Conservation (phyloP, 1,284 basidiomycete species). For the Leucoagaricus sp. region DNA sequence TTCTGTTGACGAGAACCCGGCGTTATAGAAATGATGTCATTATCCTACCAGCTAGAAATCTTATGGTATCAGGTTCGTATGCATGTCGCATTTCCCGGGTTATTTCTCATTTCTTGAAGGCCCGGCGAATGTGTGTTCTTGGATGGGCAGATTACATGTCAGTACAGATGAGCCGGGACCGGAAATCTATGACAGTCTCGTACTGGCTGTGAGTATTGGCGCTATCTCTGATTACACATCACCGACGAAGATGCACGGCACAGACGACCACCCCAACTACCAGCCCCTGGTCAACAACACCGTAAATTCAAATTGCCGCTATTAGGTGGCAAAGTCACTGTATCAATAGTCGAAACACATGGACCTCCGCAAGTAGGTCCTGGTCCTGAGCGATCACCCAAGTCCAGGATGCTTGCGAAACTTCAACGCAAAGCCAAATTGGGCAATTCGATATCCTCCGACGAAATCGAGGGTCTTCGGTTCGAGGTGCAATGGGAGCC, state of each 20-base stretch:
- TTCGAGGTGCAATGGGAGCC: conserved; percentile 70
- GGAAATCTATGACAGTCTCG: conserved; percentile 63
- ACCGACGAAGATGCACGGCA: background rate
- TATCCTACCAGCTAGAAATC: conserved; percentile 84
- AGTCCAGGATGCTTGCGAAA: conserved; percentile 55
- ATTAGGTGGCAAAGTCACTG: conserved; percentile 52
- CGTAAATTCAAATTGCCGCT: conserved; percentile 47
- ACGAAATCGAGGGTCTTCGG: conserved; percentile 68
- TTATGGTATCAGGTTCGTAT: conserved; percentile 72
- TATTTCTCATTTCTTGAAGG: conserved; percentile 39
- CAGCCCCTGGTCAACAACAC: conserved; percentile 38
- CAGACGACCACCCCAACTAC: conserved; percentile 49
- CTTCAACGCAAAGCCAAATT: conserved; percentile 66
- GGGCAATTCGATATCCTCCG: conserved; percentile 54
- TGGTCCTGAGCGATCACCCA: conserved; percentile 49
- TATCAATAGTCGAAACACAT: conserved; percentile 44
- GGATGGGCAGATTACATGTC: conserved; percentile 76
- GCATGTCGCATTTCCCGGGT: background rate
- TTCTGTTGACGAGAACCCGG: conserved; percentile 1
- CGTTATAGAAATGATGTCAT: conserved; percentile 74
- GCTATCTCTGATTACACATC: conserved; percentile 5
- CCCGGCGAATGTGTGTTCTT: conserved; percentile 68
- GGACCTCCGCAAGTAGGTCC: conserved; percentile 35
- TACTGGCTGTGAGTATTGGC: conserved; percentile 74
- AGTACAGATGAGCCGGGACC: conserved; percentile 62